Conservation (phyloP, 805 yeast species). For the Diddensiella caesifluorescens region DNA sequence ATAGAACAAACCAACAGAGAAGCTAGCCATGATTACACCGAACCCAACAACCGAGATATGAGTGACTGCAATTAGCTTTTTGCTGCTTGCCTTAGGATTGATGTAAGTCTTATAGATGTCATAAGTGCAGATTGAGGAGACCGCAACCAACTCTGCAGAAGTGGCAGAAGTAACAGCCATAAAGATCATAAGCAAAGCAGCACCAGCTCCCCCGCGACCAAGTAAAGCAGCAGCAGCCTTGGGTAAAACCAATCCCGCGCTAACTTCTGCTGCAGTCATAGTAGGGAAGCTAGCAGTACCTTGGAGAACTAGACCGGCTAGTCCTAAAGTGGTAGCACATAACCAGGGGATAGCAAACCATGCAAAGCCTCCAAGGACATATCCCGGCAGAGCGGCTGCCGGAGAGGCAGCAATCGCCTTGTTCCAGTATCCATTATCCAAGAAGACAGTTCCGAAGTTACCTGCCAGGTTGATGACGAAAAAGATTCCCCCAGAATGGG, state of each 20-base stretch:
- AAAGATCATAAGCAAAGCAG: slow-evolving; percentile 70
- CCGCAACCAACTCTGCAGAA: slow-evolving; percentile 87
- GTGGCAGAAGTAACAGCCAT: slow-evolving; percentile 93
- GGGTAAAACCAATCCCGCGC: slow-evolving; percentile 65
- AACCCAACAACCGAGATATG: slow-evolving; percentile 61
- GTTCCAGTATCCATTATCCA: slow-evolving; percentile 85
- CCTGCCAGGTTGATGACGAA: slow-evolving; percentile 85
- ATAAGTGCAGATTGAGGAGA: slow-evolving; percentile 78
- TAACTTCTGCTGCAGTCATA: slow-evolving; percentile 61
- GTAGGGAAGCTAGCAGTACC: slow-evolving; percentile 69
- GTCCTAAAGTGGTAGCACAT: slow-evolving; percentile 77
- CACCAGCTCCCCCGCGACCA: slow-evolving; percentile 87
- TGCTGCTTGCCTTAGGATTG: slow-evolving; percentile 74
- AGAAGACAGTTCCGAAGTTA: slow-evolving; percentile 81
- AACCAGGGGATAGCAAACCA: slow-evolving; percentile 91
- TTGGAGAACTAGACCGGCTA: slow-evolving; percentile 76
- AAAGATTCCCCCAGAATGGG: slow-evolving; percentile 82
- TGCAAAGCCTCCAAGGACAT: slow-evolving; percentile 79
- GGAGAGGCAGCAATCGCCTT: slow-evolving; percentile 85
- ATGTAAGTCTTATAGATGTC: slow-evolving; percentile 79
- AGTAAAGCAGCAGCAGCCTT: slow-evolving; percentile 76
- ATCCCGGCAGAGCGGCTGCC: slow-evolving; percentile 80
- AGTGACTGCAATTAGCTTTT: slow-evolving; percentile 60
- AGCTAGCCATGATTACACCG: slow-evolving; percentile 67
- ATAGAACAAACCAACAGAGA: slow-evolving; percentile 74